phyloP scores from a whole-genome alignment of 768 basidiomycete genomes.

The Boletus huronensis region DNA sequence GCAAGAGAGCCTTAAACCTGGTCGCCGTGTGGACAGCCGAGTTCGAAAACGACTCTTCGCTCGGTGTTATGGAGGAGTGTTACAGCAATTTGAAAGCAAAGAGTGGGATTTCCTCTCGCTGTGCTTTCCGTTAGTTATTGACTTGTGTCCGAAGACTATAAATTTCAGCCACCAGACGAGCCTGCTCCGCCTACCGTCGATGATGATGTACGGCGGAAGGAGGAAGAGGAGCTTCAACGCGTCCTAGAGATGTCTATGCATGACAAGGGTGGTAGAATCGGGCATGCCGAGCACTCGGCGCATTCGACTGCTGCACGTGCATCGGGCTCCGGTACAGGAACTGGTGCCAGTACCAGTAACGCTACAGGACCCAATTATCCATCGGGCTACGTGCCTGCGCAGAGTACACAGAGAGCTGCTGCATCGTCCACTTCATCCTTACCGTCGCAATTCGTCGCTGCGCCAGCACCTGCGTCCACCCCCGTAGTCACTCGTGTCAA shows the following conservation, averaged over 20 bases:
- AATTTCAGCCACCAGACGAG: conserved; percentile 61
- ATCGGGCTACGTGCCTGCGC: conserved; percentile 57
- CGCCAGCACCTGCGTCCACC: conserved; percentile 13
- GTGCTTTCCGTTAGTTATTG: conserved; percentile 6
- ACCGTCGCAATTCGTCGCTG: conserved; percentile 17
- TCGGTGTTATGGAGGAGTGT: conserved; percentile 90
- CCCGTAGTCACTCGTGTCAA: conserved; percentile 75
- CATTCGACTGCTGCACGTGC: conserved; percentile 37
- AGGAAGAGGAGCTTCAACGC: conserved; percentile 93
- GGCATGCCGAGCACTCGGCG: conserved; percentile 47
- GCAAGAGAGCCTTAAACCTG: conserved; percentile 63
- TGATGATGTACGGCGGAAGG: conserved; percentile 75
- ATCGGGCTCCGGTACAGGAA: conserved; percentile 21
- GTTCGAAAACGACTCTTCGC: conserved; percentile 72
- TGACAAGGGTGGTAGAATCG: conserved; percentile 77
- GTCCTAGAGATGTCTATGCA: conserved; percentile 91
- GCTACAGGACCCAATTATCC: conserved; percentile 38
- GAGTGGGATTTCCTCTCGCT: conserved; percentile 46
- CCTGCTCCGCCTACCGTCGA: conserved; percentile 66
- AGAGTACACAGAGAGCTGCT: conserved; percentile 39
- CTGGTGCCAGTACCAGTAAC: conserved; percentile 23
- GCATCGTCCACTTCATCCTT: conserved; percentile 30
- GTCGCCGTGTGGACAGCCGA: conserved; percentile 83
- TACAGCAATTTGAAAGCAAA: conserved; percentile 79
- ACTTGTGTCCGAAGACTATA: conserved; percentile 51